Base-by-base conservation (phyloP, 805 yeast genomes). In the Yarrowia sp. region DNA sequence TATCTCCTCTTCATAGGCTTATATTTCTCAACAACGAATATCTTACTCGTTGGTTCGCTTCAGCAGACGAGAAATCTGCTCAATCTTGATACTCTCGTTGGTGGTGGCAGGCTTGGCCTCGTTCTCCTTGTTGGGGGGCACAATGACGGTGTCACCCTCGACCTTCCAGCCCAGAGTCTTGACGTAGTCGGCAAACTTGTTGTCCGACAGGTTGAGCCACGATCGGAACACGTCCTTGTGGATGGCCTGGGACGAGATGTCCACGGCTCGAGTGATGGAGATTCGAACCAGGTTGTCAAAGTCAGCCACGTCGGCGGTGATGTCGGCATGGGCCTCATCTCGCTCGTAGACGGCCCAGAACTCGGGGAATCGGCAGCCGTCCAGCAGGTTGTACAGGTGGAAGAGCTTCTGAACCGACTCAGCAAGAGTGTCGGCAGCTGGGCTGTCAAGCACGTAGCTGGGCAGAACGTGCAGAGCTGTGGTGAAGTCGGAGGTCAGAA, bases 401-500 rank as follows among this genome's bases (percentile, higher is more conserved):
- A 71, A 68, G 51, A 76, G 70, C 66, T 69, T 70, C 66, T 72
- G 73, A 12, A 68, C 70, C 17, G 69, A 67, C 32, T 67, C 68
- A 10, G 72, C 66, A 48, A 74, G 61, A 19, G 70, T 41, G n/a
- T 73, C 74, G 40, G 63, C 63, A 0, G 68, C 70, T 2, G 68
- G 64, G 14, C 62, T 65, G 33, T 71, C 72, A 58, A 67, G 66
- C 8, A 77, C 77, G 38, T 75, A 73, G 12, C 81, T 71, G 21
- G 84, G 83, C 52, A 81, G 73, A 30, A 81, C 72, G 66, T 81
- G 83, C 52, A 81, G 72, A 63, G 77, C 79, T 40, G 80, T 70
- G 38, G 78, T 69, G 72, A 81, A 81, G 67, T 81, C 84, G 46
- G 77, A 71, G 48, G 78, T 73, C 64, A 73, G 72, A 69, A 79